Evolutionary conservation across 1,139 yeast genomes (phyloP).

Genomic region (Debaryomycetaceae sp.): DNA sequence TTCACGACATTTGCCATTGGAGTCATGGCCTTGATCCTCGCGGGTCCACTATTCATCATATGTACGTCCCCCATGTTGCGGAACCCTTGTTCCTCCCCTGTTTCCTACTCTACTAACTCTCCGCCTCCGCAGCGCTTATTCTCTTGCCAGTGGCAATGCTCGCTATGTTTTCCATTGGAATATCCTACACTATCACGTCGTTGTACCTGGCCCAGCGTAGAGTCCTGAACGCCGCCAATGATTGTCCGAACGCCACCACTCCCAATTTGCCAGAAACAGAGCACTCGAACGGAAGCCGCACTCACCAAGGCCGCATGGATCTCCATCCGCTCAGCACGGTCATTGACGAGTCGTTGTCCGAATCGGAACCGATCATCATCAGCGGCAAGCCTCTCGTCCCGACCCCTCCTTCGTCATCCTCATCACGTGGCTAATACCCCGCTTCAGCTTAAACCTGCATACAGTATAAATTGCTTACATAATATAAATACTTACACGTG

Average conservation of each 20-base stretch:
- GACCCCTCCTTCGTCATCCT: too few species aligned
- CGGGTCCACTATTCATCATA: conserved; percentile 1
- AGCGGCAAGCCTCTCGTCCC: too few species aligned
- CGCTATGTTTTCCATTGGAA: conserved; percentile 1
- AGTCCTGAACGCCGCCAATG: too few species aligned
- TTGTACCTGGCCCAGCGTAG: neutral
- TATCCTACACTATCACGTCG: neutral
- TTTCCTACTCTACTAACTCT: neutral
- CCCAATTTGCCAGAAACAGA: neutral
- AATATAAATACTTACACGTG: too few species aligned
- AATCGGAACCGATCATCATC: too few species aligned
- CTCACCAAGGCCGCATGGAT: neutral
- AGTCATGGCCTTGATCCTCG: neutral
- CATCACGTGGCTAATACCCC: too few species aligned
- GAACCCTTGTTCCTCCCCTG: too few species aligned
- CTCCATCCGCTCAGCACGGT: neutral
- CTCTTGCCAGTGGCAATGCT: neutral
- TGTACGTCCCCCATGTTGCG: neutral
- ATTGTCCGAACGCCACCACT: too few species aligned
- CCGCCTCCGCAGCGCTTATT: neutral
- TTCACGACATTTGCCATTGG: neutral
- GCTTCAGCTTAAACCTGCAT: too few species aligned
- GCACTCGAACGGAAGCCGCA: neutral
- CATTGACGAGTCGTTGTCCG: conserved; percentile 1
- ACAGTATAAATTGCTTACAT: too few species aligned